Conservation (phyloP, 352 stramenopile species). For the Achlya hypogyna region DNA sequence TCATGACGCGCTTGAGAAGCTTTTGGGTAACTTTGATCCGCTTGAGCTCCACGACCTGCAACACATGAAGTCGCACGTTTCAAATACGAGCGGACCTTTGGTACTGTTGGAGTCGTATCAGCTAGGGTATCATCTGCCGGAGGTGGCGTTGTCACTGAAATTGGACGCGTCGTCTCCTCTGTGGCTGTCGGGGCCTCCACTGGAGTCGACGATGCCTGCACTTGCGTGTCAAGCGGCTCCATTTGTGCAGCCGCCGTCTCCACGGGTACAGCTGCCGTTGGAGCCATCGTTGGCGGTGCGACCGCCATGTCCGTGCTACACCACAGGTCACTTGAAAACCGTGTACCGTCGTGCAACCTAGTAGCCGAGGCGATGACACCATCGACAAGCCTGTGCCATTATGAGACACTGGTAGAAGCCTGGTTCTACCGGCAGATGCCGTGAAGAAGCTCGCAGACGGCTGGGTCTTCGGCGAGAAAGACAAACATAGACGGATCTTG, state of each 20-base stretch:
- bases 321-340: too few relatives aligned
- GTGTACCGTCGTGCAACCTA: neutral
- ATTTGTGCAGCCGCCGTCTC: too few relatives aligned
- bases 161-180: too few relatives aligned
- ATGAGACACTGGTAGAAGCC: neutral
- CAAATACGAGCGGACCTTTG: neutral
- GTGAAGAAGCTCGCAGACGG: neutral
- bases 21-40: constrained; percentile 17
- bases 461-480: constrained; percentile 6
- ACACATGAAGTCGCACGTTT: neutral
- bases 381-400: neutral
- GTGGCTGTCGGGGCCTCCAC: too few relatives aligned
- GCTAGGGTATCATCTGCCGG: too few relatives aligned
- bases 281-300: too few relatives aligned
- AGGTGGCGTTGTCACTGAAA: too few relatives aligned
- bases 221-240: too few relatives aligned
- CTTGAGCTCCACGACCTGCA: constrained; percentile 11
- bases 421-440: neutral
- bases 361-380: neutral
- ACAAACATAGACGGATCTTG: constrained; percentile 1
- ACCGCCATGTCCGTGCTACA: too few relatives aligned
- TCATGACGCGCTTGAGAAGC: constrained; percentile 14
- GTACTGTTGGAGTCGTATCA: too few relatives aligned
- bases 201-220: too few relatives aligned
- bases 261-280: too few relatives aligned